These are phyloP conservation scores for Lachancea sp. DNA, from an alignment of 805 yeast genomes.

Conservation along the genomic window DNA sequence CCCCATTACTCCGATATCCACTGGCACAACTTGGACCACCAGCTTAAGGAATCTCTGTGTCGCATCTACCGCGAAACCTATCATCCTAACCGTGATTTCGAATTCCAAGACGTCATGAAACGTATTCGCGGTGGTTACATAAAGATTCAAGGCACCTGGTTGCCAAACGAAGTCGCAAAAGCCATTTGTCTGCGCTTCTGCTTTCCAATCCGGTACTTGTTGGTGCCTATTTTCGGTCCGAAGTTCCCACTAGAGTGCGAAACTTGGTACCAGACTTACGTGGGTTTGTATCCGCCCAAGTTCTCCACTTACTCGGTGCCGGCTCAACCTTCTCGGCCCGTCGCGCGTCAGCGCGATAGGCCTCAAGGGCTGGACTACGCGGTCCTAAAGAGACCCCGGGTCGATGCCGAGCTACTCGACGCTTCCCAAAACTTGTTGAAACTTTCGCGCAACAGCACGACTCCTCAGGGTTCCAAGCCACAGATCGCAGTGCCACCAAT, in stretches of 20 bases:
- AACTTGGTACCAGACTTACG: constrained; percentile 10
- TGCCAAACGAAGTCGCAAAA: constrained; percentile 64
- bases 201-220: constrained; percentile 64
- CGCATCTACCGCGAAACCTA: constrained; percentile 11
- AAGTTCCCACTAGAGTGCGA: constrained; percentile 43
- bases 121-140: constrained; percentile 86
- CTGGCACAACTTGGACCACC: constrained; percentile 26
- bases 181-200: constrained; percentile 68
- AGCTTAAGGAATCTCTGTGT: constrained; percentile 14
- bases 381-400: not conserved
- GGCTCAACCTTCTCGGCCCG: not conserved
- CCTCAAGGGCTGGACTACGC: not conserved
- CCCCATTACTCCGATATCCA: constrained; percentile 28
- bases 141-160: constrained; percentile 93
- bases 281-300: constrained; percentile 5
- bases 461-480: not conserved
- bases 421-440: constrained; percentile 11
- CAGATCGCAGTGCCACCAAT: constrained; percentile 2
- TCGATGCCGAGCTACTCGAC: constrained; percentile 9
- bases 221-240: constrained; percentile 75
- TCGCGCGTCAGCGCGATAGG: not conserved
- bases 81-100: constrained; percentile 13
- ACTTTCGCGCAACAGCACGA: constrained; percentile 8
- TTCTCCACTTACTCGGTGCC: not conserved
- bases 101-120: constrained; percentile 33